Evolutionary conservation across 2,329 filamentous ascomycete genomes (phyloP), one percentile per base, ranked within the genome.

Genomic region (Celoporthe dispersa): DNA sequence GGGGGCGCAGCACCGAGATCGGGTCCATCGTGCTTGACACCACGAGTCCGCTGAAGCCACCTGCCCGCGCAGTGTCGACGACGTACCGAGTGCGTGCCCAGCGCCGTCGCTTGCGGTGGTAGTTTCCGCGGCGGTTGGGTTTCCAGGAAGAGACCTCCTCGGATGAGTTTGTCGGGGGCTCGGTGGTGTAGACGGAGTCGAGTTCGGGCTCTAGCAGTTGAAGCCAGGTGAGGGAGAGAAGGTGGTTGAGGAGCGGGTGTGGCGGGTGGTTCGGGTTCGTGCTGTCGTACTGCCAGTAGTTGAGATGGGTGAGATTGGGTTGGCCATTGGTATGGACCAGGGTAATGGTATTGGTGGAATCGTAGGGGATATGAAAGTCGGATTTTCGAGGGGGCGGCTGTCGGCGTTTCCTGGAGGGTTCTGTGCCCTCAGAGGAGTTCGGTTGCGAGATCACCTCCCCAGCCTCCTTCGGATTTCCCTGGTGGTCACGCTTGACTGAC

Each of bases 211-310:
- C 86, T 22, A 98, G 83, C 6, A 99, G 88, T 80, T 98, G 95
- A 2, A 99, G 87, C 94, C 95, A 99, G 37, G 93, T 95, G 39
- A 98, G 84, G 6, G 91, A 89, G 76, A 95, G 91, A 66, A 99
- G 88, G 78, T 96, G 91, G 22, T 88, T 91, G 79, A 91, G 87
- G 14, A 99, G 88, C 0, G 96, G 95, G 78, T 98, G 96, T 33
- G 89, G 84, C 19, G 87, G 84, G 67, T 84, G 87, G 73, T 86
- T 86, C 59, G 90, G 89, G 72, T 88, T 89, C 70, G 87, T 87
- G 74, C 86, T 83, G 80, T 97, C 94, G 81, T 91, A 98, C 79
- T 90, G 89, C 81, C 97, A 98, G 84, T 97, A 97, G 78, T 93
- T 93, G 28, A 99, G 87, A 64, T 96, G 87, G 25, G 91, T 91